These are phyloP conservation scores for Hymenoscyphus infarciens DNA, from an alignment of 2,329 filamentous ascomycete species.

Conservation along the genomic window DNA sequence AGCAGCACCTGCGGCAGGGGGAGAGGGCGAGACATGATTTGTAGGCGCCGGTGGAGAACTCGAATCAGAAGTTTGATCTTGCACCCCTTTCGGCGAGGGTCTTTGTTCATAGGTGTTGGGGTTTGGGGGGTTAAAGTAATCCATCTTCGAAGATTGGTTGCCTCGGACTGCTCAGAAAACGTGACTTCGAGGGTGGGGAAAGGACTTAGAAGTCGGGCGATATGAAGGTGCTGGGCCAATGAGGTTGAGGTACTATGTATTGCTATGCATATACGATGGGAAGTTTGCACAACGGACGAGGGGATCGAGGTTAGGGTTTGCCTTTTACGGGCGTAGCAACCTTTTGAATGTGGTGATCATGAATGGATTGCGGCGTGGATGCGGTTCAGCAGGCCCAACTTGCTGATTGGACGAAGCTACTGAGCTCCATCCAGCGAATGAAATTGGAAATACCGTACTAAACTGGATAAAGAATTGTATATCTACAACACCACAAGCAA, in stretches of 20 bases:
- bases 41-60: slow-evolving; percentile 2
- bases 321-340: neutral
- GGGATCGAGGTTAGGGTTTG: neutral
- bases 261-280: neutral
- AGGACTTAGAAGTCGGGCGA: neutral
- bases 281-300: neutral
- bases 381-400: neutral
- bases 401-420: slow-evolving; percentile 1
- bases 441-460: too few species aligned
- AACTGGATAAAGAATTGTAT: too few species aligned
- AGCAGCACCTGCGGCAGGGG: slow-evolving; percentile 6
- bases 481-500: neutral
- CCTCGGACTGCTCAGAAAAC: neutral
- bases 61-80: slow-evolving; percentile 1
- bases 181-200: neutral
- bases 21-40: slow-evolving; percentile 14
- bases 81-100: neutral
- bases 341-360: neutral
- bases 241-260: neutral
- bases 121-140: slow-evolving; percentile 19
- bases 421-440: neutral
- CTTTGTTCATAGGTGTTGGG: neutral
- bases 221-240: neutral
- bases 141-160: slow-evolving; percentile 16
- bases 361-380: neutral